phyloP scores from a whole-genome alignment of 371 early-diverging fungal genomes.

The Mucor racemosus region DNA sequence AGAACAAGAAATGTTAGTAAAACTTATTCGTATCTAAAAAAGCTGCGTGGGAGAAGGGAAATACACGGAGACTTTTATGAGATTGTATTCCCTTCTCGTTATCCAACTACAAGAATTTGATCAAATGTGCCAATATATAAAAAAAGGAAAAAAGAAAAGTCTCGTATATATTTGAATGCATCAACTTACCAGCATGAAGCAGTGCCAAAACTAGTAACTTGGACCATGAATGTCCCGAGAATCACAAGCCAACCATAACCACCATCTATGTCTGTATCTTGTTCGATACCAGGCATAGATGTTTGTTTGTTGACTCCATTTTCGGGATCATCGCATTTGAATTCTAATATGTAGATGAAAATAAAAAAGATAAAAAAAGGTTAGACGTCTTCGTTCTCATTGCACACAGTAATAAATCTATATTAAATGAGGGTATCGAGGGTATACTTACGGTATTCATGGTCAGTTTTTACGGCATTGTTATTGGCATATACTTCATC shows the following conservation, averaged over 20 bases:
- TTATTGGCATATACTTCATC: conserved; percentile 6
- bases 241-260: conserved; percentile 66
- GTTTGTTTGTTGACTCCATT: conserved; percentile 15
- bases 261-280: conserved; percentile 40
- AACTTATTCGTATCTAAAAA: background rate
- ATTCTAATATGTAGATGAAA: conserved; percentile 22
- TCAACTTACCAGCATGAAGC: conserved; percentile 37
- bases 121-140: background rate
- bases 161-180: background rate
- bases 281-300: background rate
- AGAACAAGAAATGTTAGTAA: background rate
- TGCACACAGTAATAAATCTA: background rate
- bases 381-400: conserved; percentile 12
- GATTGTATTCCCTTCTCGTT: conserved; percentile 9
- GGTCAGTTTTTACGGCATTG: background rate
- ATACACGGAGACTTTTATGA: conserved; percentile 14
- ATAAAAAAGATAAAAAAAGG: conserved; percentile 12
- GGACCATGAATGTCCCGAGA: conserved; percentile 56
- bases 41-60: background rate
- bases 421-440: conserved; percentile 7
- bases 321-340: conserved; percentile 13
- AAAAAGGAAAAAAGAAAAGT: conserved; percentile 3
- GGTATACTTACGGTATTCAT: conserved; percentile 17
- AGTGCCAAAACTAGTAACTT: conserved; percentile 61
- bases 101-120: too few relatives aligned